Evolutionary conservation across 805 yeast genomes (phyloP).

Genomic region (Candida adriatica): DNA sequence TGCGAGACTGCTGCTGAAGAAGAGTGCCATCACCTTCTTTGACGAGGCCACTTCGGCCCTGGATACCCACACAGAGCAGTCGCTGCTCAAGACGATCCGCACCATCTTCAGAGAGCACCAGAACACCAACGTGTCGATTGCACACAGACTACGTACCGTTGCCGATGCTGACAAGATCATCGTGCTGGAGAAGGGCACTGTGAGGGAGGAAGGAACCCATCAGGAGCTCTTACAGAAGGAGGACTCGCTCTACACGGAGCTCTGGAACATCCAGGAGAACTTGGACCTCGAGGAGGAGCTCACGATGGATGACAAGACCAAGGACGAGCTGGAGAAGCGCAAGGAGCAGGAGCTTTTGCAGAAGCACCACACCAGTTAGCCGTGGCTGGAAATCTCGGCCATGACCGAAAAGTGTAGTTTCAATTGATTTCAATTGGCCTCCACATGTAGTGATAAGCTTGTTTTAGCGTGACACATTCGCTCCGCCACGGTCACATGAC

Average conservation of each 20-base stretch:
- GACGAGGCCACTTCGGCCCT: conserved; percentile 97
- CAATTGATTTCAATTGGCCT: too few relatives aligned
- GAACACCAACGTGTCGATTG: conserved; percentile 83
- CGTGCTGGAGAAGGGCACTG: conserved; percentile 71
- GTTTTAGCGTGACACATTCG: too few relatives aligned
- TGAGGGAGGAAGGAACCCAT: conserved; percentile 87
- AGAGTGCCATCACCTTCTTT: conserved; percentile 85
- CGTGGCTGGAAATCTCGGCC: not conserved
- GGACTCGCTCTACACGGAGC: conserved; percentile 61
- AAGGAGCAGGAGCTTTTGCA: conserved; percentile 5
- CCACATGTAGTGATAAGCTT: too few relatives aligned
- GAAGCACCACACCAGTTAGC: conserved; percentile 3
- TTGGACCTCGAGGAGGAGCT: conserved; percentile 42
- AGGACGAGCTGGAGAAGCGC: conserved; percentile 6
- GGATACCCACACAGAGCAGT: conserved; percentile 94
- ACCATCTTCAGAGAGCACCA: conserved; percentile 48
- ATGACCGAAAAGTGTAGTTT: not conserved
- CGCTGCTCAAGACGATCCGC: conserved; percentile 68
- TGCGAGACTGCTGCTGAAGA: conserved; percentile 80
- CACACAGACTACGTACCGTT: conserved; percentile 88
- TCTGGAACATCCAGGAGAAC: conserved; percentile 92
- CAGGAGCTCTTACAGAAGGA: conserved; percentile 44
- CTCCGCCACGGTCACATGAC: too few relatives aligned
- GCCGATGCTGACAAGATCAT: conserved; percentile 93
- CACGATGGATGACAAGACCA: conserved; percentile 6